Evolutionary conservation across 371 early-diverging fungal species (phyloP).

Genomic region (Apophysomyces elegans): DNA sequence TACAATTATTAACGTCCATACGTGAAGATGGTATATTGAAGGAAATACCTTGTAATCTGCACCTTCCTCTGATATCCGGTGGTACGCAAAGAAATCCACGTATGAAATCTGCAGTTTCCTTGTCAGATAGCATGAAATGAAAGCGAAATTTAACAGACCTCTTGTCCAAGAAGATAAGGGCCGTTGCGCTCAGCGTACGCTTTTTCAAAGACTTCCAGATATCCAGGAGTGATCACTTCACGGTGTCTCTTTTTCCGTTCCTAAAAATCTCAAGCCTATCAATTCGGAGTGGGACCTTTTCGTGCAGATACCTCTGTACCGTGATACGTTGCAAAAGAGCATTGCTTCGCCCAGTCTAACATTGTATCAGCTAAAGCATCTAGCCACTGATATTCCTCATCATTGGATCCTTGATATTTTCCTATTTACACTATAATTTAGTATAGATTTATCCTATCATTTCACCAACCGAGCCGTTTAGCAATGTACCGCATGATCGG

Average conservation of each 20-base stretch:
- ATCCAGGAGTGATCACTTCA: neutral
- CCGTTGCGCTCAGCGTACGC: conserved; percentile 18
- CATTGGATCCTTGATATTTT: conserved; percentile 26
- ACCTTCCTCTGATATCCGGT: conserved; percentile 23
- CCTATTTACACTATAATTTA: conserved; percentile 13
- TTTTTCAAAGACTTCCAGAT: conserved; percentile 13
- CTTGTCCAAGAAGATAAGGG: conserved; percentile 31
- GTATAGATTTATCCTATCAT: neutral
- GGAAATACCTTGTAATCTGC: neutral
- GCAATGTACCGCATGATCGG: conserved; percentile 30
- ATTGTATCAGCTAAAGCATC: conserved; percentile 18
- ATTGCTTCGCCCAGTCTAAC: conserved; percentile 7
- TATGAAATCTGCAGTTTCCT: conserved; percentile 21
- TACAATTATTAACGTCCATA: neutral
- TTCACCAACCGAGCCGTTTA: conserved; percentile 25
- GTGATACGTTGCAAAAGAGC: neutral
- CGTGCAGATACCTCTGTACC: neutral
- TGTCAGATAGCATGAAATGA: no score
- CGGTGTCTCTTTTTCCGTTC: conserved; percentile 11
- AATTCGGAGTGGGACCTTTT: neutral
- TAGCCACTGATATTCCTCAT: conserved; percentile 28
- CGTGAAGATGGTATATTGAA: neutral
- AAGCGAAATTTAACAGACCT: conserved; percentile 2
- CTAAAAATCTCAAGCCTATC: neutral
- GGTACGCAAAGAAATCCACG: conserved; percentile 32